Evolutionary conservation across 1,139 yeast genomes (phyloP).

Genomic region (Geotrichum phurueaensis): DNA sequence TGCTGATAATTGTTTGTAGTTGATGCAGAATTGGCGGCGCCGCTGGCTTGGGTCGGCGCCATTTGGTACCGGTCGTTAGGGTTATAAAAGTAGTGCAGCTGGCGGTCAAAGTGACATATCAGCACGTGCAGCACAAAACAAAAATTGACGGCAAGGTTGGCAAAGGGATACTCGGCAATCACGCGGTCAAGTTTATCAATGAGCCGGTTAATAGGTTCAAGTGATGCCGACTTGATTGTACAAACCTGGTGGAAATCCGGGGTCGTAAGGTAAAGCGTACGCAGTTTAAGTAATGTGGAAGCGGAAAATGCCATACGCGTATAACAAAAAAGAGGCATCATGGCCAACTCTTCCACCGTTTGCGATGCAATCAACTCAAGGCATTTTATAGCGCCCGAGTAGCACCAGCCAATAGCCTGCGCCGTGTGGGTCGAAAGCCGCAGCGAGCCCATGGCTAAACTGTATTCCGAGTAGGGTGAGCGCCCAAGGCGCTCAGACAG

Average conservation of each 20-base stretch:
- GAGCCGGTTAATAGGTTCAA: slow-evolving; percentile 43
- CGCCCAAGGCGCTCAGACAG: slow-evolving; percentile 29
- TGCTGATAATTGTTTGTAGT: background rate
- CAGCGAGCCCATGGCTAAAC: slow-evolving; percentile 28
- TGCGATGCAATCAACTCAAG: slow-evolving; percentile 21
- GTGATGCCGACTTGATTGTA: slow-evolving; percentile 43
- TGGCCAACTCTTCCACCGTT: slow-evolving; percentile 36
- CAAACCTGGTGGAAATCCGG: slow-evolving; percentile 46
- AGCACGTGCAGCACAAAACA: slow-evolving; percentile 29
- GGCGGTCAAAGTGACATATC: slow-evolving; percentile 30
- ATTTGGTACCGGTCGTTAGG: slow-evolving; percentile 13
- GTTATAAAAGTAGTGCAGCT: slow-evolving; percentile 20
- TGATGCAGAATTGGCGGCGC: background rate
- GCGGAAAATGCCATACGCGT: slow-evolving; percentile 64
- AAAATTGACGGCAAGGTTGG: slow-evolving; percentile 26
- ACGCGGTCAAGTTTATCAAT: slow-evolving; percentile 32
- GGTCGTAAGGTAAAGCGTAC: slow-evolving; percentile 51
- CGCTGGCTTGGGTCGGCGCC: background rate
- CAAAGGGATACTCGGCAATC: slow-evolving; percentile 24
- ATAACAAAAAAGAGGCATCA: slow-evolving; percentile 56
- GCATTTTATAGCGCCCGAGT: slow-evolving; percentile 22
- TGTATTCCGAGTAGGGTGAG: slow-evolving; percentile 36
- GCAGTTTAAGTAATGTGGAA: slow-evolving; percentile 56
- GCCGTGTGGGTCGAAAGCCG: slow-evolving; percentile 24
- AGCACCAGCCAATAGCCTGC: slow-evolving; percentile 25